Evolutionary conservation across 257 asterid species (phyloP).

Genomic region (Schizonepeta tenuifolia): DNA sequence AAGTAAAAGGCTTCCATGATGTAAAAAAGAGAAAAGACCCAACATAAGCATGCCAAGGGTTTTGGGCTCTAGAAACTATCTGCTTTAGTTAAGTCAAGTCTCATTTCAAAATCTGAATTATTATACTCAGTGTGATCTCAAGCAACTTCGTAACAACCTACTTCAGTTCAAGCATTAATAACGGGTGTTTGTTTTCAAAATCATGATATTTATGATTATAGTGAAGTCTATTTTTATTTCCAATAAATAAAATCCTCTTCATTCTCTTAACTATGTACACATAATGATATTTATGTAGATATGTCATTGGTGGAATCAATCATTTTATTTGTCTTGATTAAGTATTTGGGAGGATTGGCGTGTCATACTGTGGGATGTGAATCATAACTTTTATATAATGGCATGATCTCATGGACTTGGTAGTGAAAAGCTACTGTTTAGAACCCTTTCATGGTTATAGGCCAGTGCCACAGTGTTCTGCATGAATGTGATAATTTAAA

Average conservation of each 20-base stretch:
- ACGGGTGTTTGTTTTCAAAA: not conserved
- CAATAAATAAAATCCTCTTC: not conserved
- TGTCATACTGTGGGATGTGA: not conserved
- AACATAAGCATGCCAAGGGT: not conserved
- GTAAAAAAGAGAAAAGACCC: not conserved
- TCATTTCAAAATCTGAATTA: not conserved
- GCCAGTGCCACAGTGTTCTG: not conserved
- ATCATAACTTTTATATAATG: not conserved
- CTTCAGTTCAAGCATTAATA: not conserved
- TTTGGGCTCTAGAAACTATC: not conserved
- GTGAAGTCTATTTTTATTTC: not conserved
- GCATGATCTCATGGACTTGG: conserved; percentile 15
- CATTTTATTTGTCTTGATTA: not conserved
- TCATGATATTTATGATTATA: not conserved
- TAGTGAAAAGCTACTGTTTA: not conserved
- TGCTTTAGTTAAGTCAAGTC: not conserved
- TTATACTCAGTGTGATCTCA: not conserved
- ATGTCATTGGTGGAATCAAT: conserved; percentile 15
- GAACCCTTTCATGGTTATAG: conserved; percentile 2
- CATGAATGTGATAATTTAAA: too few relatives aligned
- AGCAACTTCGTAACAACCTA: not conserved
- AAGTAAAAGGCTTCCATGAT: conserved; percentile 4
- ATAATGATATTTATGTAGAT: not conserved
- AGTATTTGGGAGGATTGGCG: not conserved
- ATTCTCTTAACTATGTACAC: not conserved